These are phyloP conservation scores for Chytriomyces hyalinus DNA, from an alignment of 192 early-diverging fungal genomes.

Conservation along the genomic window DNA sequence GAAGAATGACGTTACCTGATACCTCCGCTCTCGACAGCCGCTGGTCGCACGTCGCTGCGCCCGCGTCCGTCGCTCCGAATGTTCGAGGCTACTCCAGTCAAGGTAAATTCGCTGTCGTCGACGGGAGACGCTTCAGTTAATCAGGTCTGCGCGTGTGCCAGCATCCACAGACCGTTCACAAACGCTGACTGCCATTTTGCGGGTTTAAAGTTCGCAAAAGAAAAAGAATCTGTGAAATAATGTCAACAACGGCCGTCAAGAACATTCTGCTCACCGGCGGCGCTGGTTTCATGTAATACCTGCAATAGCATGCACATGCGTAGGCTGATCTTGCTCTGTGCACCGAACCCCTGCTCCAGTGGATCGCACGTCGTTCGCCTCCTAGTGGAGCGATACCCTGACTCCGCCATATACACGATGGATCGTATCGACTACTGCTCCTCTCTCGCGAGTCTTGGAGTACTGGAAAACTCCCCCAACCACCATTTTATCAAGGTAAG, in stretches of 20 bases:
- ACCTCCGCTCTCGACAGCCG: constrained; percentile 83
- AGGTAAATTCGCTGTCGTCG: not conserved
- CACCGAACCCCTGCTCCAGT: constrained; percentile 42
- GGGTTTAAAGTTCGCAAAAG: not conserved
- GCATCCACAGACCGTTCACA: not conserved
- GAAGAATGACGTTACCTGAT: constrained; percentile 52
- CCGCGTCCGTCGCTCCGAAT: constrained; percentile 89
- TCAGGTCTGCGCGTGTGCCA: not conserved
- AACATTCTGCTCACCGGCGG: constrained; percentile 81
- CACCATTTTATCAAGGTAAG: constrained; percentile 69
- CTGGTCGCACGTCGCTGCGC: constrained; percentile 75
- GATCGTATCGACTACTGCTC: constrained; percentile 85
- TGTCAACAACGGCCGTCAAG: not conserved
- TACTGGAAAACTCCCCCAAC: constrained; percentile 55
- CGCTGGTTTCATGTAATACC: constrained; percentile 78
- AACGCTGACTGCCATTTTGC: not conserved
- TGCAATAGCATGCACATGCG: not conserved
- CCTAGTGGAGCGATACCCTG: constrained; percentile 67
- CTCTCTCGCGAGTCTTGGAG: constrained; percentile 62
- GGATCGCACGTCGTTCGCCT: constrained; percentile 69
- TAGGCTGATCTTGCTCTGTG: not conserved
- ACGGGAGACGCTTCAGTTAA: not conserved
- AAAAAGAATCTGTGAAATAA: not conserved
- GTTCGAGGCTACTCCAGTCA: constrained; percentile 71
- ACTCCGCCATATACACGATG: constrained; percentile 68